phyloP scores from a whole-genome alignment of 768 basidiomycete genomes.

The Neoboletus magnificus region DNA sequence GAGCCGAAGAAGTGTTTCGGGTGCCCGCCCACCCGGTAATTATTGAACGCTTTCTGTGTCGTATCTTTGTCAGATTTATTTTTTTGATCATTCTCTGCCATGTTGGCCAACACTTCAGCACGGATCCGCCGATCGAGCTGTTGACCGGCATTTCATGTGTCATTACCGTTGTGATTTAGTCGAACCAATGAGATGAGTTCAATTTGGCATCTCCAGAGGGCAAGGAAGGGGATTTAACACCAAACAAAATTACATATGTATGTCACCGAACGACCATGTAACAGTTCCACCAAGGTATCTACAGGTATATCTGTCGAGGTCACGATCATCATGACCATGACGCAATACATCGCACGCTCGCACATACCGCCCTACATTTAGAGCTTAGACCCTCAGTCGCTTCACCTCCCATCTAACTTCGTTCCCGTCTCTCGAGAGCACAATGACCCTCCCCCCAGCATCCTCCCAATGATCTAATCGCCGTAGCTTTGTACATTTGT shows the following conservation, averaged over 20 bases:
- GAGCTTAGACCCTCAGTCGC: conserved; percentile 42
- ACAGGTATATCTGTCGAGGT: too few species aligned
- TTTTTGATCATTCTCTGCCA: too few species aligned
- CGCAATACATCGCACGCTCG: too few species aligned
- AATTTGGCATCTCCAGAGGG: neutral
- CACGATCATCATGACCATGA: too few species aligned
- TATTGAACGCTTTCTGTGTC: too few species aligned
- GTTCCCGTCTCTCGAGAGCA: conserved; percentile 44
- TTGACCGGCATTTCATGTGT: neutral
- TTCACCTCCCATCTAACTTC: conserved; percentile 52
- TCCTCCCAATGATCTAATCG: conserved; percentile 69
- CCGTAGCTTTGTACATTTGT: conserved; percentile 60
- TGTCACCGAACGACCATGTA: too few species aligned
- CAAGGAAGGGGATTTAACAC: neutral
- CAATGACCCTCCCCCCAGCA: conserved; percentile 44
- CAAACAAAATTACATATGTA: neutral
- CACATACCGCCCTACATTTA: neutral
- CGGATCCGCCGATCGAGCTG: neutral
- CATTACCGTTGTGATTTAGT: neutral
- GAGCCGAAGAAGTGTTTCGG: neutral
- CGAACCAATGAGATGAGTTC: neutral
- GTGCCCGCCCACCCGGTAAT: neutral
- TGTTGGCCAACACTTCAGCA: too few species aligned
- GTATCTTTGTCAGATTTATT: too few species aligned
- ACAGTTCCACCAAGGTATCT: too few species aligned